Conservation (phyloP, 441 rosid species). For the Corymbia citriodora region DNA sequence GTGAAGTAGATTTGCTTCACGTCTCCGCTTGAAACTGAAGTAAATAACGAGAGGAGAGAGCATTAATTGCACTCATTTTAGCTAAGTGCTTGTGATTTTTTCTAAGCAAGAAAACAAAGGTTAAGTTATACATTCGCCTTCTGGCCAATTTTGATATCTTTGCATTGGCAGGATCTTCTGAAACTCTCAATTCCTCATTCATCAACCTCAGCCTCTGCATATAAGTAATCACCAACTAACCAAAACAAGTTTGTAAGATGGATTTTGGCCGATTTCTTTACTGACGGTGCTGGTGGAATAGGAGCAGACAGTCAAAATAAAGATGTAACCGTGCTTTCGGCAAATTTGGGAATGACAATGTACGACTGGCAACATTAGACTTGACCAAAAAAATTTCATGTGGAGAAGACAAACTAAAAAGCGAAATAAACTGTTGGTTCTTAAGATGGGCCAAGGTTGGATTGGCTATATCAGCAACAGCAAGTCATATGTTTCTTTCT, state of each 20-base stretch:
- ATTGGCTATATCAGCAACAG: background rate
- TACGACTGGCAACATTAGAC: background rate
- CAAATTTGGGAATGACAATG: background rate
- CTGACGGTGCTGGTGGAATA: background rate
- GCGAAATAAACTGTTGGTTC: background rate
- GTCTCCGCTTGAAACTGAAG: background rate
- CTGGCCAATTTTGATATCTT: background rate
- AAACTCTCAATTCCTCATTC: background rate
- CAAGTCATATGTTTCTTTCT: background rate
- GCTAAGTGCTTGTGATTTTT: background rate
- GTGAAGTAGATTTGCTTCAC: background rate
- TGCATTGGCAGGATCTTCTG: background rate
- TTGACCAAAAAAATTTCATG: background rate
- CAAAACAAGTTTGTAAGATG: background rate
- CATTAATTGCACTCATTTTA: background rate
- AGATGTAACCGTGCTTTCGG: background rate
- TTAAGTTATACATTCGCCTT: background rate
- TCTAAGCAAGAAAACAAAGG: background rate
- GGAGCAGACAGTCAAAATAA: background rate
- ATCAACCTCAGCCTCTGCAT: background rate
- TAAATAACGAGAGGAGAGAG: background rate
- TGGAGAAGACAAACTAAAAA: background rate
- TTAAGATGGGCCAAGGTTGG: background rate
- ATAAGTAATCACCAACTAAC: background rate
- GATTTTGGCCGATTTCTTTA: background rate